These are phyloP conservation scores for Claviceps sp. DNA, from an alignment of 2,329 filamentous ascomycete species.

Conservation along the genomic window DNA sequence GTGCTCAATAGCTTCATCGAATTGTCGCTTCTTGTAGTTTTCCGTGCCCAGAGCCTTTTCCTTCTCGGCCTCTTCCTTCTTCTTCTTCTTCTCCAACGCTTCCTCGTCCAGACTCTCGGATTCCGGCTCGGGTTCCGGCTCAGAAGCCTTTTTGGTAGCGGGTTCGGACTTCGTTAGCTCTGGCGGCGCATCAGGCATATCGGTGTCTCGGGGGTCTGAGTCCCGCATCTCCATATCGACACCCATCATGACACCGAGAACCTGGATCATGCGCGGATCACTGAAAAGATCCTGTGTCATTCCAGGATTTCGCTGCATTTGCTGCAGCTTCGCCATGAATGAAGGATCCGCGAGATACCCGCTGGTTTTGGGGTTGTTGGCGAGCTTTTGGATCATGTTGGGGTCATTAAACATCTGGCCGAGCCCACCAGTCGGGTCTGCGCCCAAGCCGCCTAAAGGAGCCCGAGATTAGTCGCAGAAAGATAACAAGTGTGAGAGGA, in stretches of 20 bases:
- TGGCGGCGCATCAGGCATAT: conserved; percentile 57
- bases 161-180: conserved; percentile 28
- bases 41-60: conserved; percentile 91
- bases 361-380: conserved; percentile 86
- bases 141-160: conserved; percentile 39
- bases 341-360: conserved; percentile 62
- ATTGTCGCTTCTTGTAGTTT: conserved; percentile 96
- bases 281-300: conserved; percentile 67
- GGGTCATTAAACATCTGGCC: conserved; percentile 92
- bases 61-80: conserved; percentile 83
- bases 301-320: conserved; percentile 67
- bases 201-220: conserved; percentile 41
- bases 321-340: conserved; percentile 85
- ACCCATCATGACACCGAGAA: conserved; percentile 85
- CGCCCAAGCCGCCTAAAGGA: conserved; percentile 14
- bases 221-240: conserved; percentile 62
- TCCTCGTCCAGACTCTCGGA: conserved; percentile 71
- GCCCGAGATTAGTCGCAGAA: conserved; percentile 4
- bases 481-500: neutral
- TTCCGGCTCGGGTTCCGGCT: conserved; percentile 39
- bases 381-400: conserved; percentile 77
- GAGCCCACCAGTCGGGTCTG: conserved; percentile 62
- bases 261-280: conserved; percentile 85
- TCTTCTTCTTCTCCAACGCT: conserved; percentile 68
- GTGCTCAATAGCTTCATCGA: conserved; percentile 87